A percentile compares a stretch with the other conserved stretches of the same genome.
Conservation (phyloP, 2,329 filamentous ascomycete genomes). For the Cladosporium sphaerospermum region DNA sequence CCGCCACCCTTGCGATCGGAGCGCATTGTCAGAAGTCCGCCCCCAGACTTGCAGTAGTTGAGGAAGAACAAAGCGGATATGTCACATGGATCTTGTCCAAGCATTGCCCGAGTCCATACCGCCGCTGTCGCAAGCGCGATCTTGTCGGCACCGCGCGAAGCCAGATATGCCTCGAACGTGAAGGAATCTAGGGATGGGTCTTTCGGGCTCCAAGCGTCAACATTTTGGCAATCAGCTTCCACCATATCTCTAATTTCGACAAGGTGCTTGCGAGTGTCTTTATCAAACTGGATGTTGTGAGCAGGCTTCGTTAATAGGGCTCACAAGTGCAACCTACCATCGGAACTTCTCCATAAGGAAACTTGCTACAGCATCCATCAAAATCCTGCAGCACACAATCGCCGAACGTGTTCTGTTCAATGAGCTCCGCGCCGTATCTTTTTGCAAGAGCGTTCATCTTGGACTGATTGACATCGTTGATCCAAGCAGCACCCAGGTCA, state of each 20-base stretch:
- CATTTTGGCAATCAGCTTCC: slow-evolving; percentile 35
- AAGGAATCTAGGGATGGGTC: slow-evolving; percentile 31
- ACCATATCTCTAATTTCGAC: slow-evolving; percentile 32
- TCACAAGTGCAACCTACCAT: slow-evolving; percentile 15
- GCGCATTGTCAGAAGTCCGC: slow-evolving; percentile 47
- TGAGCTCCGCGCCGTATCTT: slow-evolving; percentile 38
- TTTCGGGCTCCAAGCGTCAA: slow-evolving; percentile 23
- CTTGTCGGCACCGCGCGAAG: slow-evolving; percentile 26
- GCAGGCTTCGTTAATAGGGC: no score
- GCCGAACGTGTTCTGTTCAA: slow-evolving; percentile 45
- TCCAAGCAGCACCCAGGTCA: slow-evolving; percentile 55
- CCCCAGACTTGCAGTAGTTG: slow-evolving; percentile 49
- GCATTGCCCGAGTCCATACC: slow-evolving; percentile 46
- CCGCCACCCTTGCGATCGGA: slow-evolving; percentile 49
- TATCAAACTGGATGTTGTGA: slow-evolving; percentile 17
- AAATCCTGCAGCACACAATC: slow-evolving; percentile 38
- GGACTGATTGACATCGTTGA: slow-evolving; percentile 51
- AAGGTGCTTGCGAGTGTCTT: slow-evolving; percentile 22
- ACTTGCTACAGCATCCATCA: slow-evolving; percentile 29
- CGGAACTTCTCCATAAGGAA: slow-evolving; percentile 31
- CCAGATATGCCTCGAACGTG: slow-evolving; percentile 36
- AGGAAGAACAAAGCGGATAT: slow-evolving; percentile 50
- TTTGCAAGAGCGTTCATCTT: slow-evolving; percentile 39
- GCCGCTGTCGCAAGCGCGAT: slow-evolving; percentile 34
- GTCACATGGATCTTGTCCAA: slow-evolving; percentile 46